Base-by-base conservation (phyloP, 257 asterid genomes). In the Plantago elongata region DNA sequence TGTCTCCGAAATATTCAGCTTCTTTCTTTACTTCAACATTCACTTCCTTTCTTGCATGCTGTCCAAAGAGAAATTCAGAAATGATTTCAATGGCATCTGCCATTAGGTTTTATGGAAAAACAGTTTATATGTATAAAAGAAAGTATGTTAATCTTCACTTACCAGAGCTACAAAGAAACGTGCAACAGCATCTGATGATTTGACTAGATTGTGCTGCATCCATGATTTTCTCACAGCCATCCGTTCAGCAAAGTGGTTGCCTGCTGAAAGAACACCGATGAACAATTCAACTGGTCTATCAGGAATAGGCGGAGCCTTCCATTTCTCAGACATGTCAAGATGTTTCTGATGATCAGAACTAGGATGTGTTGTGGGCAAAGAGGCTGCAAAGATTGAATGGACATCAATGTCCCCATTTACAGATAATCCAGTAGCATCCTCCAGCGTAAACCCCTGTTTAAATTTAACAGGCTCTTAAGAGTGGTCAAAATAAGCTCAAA, bases 211-310 rank as follows among this genome's bases (percentile, higher is more conserved):
- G 60, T 89, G 87, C 64, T 84, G 97, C 97, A 92, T 87, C 99
- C 99, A 92, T 58, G 99, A 89, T 70, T 73, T 86, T 74, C 99
- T 78, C 46, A 81, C 90, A 42, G 96, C 99, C 99, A 92, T 92
- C 37, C 99, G 74, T 79, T 92, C 99, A 7, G 95, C 96, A 74
- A 92, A 89, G 79, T 92, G 99, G 73, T 86, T 92, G 58, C 97
- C 97, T 9, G 99, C 97, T 3, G 99, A 92, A 57, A 92, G 95
- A 77, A 92, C 65, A 54, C 99, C 99, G 42, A 92, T 84, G 83
- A 92, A 86, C 58, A 92, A 69, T 70, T 86, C 95, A 45, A 83
- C 91, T 0, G 84, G 83, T 38, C 63, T 77, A 13, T 78, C 73
- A 44, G 71, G 81, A 73, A 86, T 74, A 54, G 85, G 87, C 5